Base-by-base conservation (phyloP, 2,329 filamentous ascomycete genomes). In the Penicillium sp. region DNA sequence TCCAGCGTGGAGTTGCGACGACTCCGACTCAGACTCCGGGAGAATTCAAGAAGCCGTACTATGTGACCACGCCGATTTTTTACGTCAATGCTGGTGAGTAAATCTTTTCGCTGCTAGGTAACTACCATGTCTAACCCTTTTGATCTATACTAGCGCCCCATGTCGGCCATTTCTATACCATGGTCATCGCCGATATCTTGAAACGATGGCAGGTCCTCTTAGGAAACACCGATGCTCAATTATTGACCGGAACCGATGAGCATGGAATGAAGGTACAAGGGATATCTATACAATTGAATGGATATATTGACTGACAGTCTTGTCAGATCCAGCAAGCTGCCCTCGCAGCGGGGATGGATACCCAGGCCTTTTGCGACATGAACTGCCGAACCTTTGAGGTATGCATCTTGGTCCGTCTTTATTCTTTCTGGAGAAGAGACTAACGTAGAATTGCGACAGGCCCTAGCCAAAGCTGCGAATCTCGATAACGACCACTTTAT, bases 61-160 rank as follows among this genome's bases (percentile, higher is more conserved):
- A 98, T 80, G 83, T 96, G 69, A 98, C 95, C 5, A 96, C 92
- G 9, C 95, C 95, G 2, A 99, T 99, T 57, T 99, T 98, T 80
- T 99, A 99, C 76, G 95, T 99, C 79, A 99, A 99, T 84, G 91
- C 93, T 54, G 87, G 91, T 93, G 79, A 66, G 80, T 19, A 4
- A 13, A 27, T 21, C n/a, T 27, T 47, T 13, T n/a, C 45, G 9
- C 29, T 29, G 37, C 29, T 44, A 5, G 16, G 5, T 4, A 19
- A 25, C 29, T 54, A 47, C 19, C 4, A 7, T 42, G 54, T 10
- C 31, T 35, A n/a, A 37, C 50, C 9, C 9, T 9, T 49, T 50
- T 9, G 49, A 2, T 50, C 7, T n/a, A 21, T 57, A 11, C n/a
- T 50, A 93, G 92, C 91, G 46, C 95, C 95, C 50, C 95, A 99